Evolutionary conservation across 2,329 filamentous ascomycete genomes (phyloP).

Genomic region (Gnomoniopsis sp.): DNA sequence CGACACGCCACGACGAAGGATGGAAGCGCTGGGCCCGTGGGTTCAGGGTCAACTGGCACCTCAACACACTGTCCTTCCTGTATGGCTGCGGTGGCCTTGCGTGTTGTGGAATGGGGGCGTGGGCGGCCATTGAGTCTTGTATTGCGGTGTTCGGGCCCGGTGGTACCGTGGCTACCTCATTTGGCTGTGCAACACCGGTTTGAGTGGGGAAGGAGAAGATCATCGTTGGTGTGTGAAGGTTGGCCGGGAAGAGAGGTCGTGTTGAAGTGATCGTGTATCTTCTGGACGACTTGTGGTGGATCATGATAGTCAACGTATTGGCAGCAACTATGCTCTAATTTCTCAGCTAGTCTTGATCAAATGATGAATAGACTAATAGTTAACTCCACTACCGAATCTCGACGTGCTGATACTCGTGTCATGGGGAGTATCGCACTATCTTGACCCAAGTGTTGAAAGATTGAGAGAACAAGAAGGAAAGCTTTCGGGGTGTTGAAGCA

Average conservation of each 20-base stretch:
- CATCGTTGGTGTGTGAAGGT: background rate
- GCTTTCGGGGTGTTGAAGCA: too few relatives aligned
- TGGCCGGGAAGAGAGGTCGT: background rate
- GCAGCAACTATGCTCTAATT: too few relatives aligned
- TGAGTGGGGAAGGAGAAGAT: background rate
- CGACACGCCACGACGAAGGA: slow-evolving; percentile 8
- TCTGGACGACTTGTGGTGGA: too few relatives aligned
- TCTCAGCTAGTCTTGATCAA: too few relatives aligned
- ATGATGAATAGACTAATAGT: too few relatives aligned
- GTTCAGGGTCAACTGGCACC: slow-evolving; percentile 7
- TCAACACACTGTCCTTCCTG: slow-evolving; percentile 8
- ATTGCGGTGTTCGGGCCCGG: slow-evolving; percentile 6
- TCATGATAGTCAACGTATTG: too few relatives aligned
- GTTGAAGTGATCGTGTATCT: too few relatives aligned
- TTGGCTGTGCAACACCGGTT: slow-evolving; percentile 6
- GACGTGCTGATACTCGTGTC: too few relatives aligned
- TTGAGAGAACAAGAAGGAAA: too few relatives aligned
- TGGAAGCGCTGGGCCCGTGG: slow-evolving; percentile 7
- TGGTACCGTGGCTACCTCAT: slow-evolving; percentile 9
- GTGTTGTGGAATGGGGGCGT: slow-evolving; percentile 9
- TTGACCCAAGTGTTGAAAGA: too few relatives aligned
- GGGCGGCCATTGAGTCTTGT: slow-evolving; percentile 9
- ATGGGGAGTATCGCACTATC: too few relatives aligned
- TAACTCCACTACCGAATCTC: too few relatives aligned
- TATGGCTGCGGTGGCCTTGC: slow-evolving; percentile 10